Evolutionary conservation across 2,329 filamentous ascomycete species (phyloP), one percentile per base, ranked within the genome.

Genomic region (Teratosphaeria epicoccoides): DNA sequence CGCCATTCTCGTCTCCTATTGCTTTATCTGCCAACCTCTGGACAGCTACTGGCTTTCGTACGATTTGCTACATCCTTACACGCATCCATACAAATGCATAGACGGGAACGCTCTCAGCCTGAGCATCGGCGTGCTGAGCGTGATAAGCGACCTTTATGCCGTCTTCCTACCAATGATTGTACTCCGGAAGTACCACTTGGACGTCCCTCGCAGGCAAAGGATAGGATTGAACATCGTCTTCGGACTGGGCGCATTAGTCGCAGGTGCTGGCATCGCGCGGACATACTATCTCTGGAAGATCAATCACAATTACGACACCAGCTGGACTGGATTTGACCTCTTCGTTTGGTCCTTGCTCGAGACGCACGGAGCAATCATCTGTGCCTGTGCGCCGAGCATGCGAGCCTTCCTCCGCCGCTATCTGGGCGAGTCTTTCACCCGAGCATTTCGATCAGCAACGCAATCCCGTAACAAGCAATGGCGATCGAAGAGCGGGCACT

Each of bases 111-210:
- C 59, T 14, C 51, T 63, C 6, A 64, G 70, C 20, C 43, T 49
- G 3, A 12, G 55, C n/a, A 48, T 50, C n/a, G 59, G 59, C 17
- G 43, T 37, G 9, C 29, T 61, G 24, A 59, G 57, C 24, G 52
- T 60, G 29, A 43, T 57, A 22, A 56, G 50, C 37, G 59, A 61
- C 45, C 20, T 59, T n/a, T 61, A 59, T 46, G 51, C 56, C 4
- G 56, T 59, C 11, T 17, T 58, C n/a, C 43, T 61, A 7, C 59
- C 59, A 2, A 57, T 71, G 4, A 63, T 72, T 7, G 65, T 74
- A n/a, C 66, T 75, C 9, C 66, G 68, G 63, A 69, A 71, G 17
- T 63, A 74, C n/a, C 33, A 54, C 11, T 43, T 52, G 12, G 67
- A 72, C 43, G 69, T 74, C 37, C 64, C 70, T 5, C 43, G 49